Evolutionary conservation across 1,284 basidiomycete species (phyloP).

Genomic region (Microbotryomycetes sp.): DNA sequence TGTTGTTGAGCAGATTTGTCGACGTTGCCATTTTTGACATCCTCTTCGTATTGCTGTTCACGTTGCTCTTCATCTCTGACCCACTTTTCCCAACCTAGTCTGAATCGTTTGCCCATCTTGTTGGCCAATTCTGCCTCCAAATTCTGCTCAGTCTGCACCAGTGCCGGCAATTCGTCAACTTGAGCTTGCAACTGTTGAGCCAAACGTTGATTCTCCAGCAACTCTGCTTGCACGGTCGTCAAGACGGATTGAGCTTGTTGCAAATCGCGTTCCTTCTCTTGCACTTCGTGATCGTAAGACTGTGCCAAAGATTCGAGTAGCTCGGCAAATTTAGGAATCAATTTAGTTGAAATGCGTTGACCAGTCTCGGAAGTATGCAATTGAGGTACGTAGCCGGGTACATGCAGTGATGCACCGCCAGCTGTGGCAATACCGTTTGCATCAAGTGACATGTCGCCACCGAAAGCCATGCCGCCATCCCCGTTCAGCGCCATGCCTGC

Average conservation of each 20-base stretch:
- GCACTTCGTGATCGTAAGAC: constrained; percentile 89
- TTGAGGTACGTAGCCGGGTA: constrained; percentile 44
- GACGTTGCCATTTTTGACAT: not conserved
- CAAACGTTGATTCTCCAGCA: constrained; percentile 74
- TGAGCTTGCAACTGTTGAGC: constrained; percentile 55
- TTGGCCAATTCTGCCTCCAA: constrained; percentile 61
- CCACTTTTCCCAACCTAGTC: constrained; percentile 88
- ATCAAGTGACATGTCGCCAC: constrained; percentile 19
- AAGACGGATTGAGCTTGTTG: constrained; percentile 83
- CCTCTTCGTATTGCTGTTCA: constrained; percentile 51
- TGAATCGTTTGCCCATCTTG: constrained; percentile 73
- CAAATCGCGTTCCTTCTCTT: constrained; percentile 85
- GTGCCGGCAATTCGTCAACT: not conserved
- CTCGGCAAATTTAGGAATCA: constrained; percentile 73
- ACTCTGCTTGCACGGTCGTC: constrained; percentile 82
- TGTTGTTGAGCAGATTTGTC: not conserved
- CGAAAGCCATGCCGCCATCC: constrained; percentile 16
- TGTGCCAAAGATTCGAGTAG: constrained; percentile 84
- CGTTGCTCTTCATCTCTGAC: constrained; percentile 72
- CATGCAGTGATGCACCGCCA: not conserved
- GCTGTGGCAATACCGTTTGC: not conserved
- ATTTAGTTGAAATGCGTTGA: constrained; percentile 77
- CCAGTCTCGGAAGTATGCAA: constrained; percentile 82
- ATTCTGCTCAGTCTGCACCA: constrained; percentile 53
- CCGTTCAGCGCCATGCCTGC: not conserved